A percentile compares a stretch with the other conserved stretches of the same genome.
phyloP scores from a whole-genome alignment of 2,329 filamentous ascomycete genomes.

The Grosmannia clavigera region DNA sequence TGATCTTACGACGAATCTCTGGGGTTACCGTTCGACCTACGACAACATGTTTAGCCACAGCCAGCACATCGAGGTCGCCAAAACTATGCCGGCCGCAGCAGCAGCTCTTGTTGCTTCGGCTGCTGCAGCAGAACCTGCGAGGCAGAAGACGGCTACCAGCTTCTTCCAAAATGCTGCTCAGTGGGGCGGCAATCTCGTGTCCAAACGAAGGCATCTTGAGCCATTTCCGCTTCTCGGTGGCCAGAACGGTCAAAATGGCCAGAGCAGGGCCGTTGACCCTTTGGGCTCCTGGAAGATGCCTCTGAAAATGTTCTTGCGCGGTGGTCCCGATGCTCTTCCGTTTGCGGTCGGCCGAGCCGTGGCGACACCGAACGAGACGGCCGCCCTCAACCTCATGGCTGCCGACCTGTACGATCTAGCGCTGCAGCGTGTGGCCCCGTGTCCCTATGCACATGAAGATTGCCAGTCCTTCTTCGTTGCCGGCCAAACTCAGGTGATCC shows the following conservation, averaged over 20 bases:
- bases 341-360: not conserved
- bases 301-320: not conserved
- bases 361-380: constrained; percentile 1
- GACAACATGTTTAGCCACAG: not conserved
- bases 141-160: not conserved
- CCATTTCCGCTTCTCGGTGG: not conserved
- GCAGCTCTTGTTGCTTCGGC: not conserved
- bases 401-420: constrained; percentile 1
- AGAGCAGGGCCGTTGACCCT: not conserved
- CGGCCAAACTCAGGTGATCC: not conserved
- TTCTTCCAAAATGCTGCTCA: not conserved
- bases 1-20: not conserved
- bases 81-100: not conserved
- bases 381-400: not conserved
- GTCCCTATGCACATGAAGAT: not conserved
- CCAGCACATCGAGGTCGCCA: not conserved
- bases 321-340: not conserved
- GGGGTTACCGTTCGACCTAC: constrained; percentile 2
- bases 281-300: not conserved
- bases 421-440: not conserved
- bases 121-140: not conserved
- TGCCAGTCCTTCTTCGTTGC: not conserved
- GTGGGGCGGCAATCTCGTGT: not conserved
- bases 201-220: not conserved
- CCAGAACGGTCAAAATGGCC: too few species aligned